phyloP scores from a whole-genome alignment of 1,139 yeast genomes.

The Tardiomyces digboiensis region DNA sequence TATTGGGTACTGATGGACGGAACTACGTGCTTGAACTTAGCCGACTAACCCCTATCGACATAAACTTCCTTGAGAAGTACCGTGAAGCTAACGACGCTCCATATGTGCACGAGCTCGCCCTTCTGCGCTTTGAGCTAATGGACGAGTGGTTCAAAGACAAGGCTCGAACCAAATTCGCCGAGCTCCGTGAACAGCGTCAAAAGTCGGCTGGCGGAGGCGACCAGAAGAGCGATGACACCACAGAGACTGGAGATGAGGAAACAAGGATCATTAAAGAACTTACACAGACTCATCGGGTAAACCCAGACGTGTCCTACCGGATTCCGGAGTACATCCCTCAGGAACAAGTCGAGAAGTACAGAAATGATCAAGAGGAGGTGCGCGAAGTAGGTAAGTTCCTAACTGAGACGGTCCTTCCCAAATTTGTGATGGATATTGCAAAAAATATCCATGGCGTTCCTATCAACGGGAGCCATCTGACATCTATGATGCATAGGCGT shows the following conservation, averaged over 20 bases:
- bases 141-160: constrained; percentile 83
- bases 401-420: constrained; percentile 48
- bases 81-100: constrained; percentile 31
- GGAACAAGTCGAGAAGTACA: constrained; percentile 26
- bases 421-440: constrained; percentile 47
- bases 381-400: constrained; percentile 61
- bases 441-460: constrained; percentile 50
- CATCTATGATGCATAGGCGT: constrained; percentile 56
- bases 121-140: constrained; percentile 80
- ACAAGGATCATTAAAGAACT: constrained; percentile 41
- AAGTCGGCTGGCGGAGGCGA: constrained; percentile 37
- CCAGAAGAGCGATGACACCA: constrained; percentile 15
- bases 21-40: constrained; percentile 77
- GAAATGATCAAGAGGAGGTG: constrained; percentile 51
- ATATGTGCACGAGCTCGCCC: constrained; percentile 76
- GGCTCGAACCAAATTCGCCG: constrained; percentile 41
- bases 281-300: constrained; percentile 47
- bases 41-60: constrained; percentile 78
- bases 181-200: constrained; percentile 23
- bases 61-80: constrained; percentile 55
- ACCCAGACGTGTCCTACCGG: constrained; percentile 67
- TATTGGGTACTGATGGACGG: constrained; percentile 78
- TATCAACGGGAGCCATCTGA: constrained; percentile 70
- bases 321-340: constrained; percentile 33
- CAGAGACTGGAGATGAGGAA: constrained; percentile 15